A percentile compares a stretch with the other conserved stretches of the same genome.
phyloP scores from a whole-genome alignment of 106 monocot genomes.

The Amphibolis antarctica region DNA sequence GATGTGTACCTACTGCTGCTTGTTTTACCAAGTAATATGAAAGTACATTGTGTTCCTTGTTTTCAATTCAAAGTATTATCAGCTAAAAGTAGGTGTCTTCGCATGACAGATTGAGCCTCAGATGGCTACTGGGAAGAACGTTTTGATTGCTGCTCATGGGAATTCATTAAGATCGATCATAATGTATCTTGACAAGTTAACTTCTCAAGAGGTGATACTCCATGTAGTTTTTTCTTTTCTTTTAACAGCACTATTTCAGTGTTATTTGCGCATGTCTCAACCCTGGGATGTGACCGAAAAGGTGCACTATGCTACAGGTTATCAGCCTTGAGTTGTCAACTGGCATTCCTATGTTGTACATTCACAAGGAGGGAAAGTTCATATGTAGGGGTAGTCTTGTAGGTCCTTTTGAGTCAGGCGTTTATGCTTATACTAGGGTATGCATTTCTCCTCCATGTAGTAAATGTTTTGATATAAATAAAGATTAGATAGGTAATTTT shows the following conservation, averaged over 20 bases:
- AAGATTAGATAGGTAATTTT: too few relatives aligned
- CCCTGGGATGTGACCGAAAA: neutral
- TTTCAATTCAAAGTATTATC: neutral
- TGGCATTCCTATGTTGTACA: neutral
- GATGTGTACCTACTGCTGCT: too few relatives aligned
- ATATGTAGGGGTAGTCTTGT: constrained; percentile 65
- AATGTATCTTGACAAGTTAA: constrained; percentile 91
- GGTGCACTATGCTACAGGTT: constrained; percentile 32
- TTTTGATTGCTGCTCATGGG: constrained; percentile 97
- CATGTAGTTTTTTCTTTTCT: neutral
- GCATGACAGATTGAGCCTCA: constrained; percentile 66
- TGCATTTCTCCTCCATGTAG: constrained; percentile 7
- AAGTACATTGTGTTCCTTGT: too few relatives aligned
- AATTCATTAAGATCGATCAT: constrained; percentile 93
- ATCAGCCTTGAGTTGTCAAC: constrained; percentile 72
- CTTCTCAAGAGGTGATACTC: constrained; percentile 67
- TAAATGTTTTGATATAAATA: too few relatives aligned
- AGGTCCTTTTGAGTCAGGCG: constrained; percentile 71
- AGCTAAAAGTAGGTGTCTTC: neutral
- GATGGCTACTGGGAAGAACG: constrained; percentile 62
- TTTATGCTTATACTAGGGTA: constrained; percentile 95
- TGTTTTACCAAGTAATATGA: too few relatives aligned
- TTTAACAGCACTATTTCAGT: neutral
- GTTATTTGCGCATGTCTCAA: neutral
- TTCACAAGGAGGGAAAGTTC: neutral